Evolutionary conservation across 345 rosid species (phyloP).

Genomic region (Reutealis trisperma): DNA sequence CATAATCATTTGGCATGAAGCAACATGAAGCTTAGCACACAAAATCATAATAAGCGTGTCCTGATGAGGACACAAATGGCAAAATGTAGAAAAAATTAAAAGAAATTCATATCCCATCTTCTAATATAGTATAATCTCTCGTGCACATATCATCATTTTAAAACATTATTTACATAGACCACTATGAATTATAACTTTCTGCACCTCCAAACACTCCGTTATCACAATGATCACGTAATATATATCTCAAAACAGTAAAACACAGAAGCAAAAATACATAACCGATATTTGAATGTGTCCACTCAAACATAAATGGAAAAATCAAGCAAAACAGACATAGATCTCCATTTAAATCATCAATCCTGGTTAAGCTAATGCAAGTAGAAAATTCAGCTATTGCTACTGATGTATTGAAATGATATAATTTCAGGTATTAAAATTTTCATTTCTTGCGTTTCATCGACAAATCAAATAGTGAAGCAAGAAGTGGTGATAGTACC

Average conservation of each 20-base stretch:
- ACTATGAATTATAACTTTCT: background rate
- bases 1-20: background rate
- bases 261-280: background rate
- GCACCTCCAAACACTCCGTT: background rate
- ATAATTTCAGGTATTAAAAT: background rate
- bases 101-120: background rate
- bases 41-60: background rate
- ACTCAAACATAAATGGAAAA: background rate
- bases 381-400: background rate
- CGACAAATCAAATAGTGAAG: background rate
- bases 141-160: background rate
- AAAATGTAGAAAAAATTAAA: background rate
- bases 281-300: background rate
- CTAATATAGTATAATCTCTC: background rate
- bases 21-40: background rate
- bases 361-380: background rate
- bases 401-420: too few relatives aligned
- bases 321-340: background rate
- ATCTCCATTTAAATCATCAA: background rate
- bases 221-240: background rate
- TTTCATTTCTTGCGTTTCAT: background rate
- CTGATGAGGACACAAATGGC: background rate
- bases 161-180: too few relatives aligned
- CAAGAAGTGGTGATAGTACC: slow-evolving; percentile 44
- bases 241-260: background rate